Evolutionary conservation across 768 basidiomycete species (phyloP), one percentile per base, ranked within the genome.

Genomic region (Hortiboletus flavorubellus): DNA sequence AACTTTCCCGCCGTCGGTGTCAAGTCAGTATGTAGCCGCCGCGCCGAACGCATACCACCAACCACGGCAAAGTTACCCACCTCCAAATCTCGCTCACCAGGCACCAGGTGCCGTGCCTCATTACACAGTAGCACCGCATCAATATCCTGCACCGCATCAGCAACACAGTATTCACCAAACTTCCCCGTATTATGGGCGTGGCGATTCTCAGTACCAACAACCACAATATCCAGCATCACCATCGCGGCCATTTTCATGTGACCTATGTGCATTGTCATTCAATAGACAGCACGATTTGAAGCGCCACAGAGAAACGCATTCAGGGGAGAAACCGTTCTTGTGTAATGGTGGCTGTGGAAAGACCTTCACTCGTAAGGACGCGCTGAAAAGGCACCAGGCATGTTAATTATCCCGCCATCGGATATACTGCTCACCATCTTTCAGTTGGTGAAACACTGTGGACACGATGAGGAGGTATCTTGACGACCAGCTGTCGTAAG

Each of bases 321-420:
- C 87, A 6, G 89, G 89, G 37, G 89, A 91, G 70, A 91, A 91
- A 68, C 89, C 90, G 9, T 92, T 84, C 72, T 70, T 83, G 16
- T 92, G 90, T 71, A 91, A 91, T 62, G 89, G 87, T 12, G 87
- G 86, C 42, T 92, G 90, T 55, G 89, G 88, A 46, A 91, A 91
- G 76, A 91, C 89, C 3, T 92, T 91, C 66, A 92, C 89, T 46
- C 80, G 90, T 60, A 91, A 91, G 73, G 90, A 92, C 66, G 90
- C 90, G 15, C 72, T 92, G 65, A 92, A 91, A 73, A 81, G 90
- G 56, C 90, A 92, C 68, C 90, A 92, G 82, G 90, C 82, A 62
- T 56, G 82, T 51, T 55, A 52, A 41, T 29, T 40, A 50, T 38
- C 30, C 14, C 34, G 30, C n/a, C 29, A 44, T 46, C 39, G 21